Conservation (phyloP, 306 rosid genomes). For the Lupinus albus region DNA sequence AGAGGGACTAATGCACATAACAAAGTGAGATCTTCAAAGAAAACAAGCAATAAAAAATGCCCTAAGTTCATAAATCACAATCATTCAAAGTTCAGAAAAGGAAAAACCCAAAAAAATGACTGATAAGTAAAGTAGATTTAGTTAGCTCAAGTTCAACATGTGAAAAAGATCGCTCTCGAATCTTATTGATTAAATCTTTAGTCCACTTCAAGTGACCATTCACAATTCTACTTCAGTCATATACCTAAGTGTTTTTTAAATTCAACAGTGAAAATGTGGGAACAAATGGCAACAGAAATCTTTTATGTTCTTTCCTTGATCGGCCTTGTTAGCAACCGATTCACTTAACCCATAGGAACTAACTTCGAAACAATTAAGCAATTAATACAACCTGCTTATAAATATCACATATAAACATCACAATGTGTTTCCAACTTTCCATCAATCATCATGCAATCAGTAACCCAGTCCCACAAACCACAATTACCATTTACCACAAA, state of each 20-base stretch:
- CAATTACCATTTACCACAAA: not conserved
- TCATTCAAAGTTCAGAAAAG: constrained; percentile 10
- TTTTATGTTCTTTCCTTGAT: constrained; percentile 29
- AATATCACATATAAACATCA: constrained; percentile 29
- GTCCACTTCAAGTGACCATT: constrained; percentile 6
- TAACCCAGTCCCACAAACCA: constrained; percentile 4
- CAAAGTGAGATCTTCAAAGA: constrained; percentile 11
- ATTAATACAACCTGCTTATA: constrained; percentile 1
- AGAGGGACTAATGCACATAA: constrained; percentile 14
- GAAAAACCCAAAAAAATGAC: not conserved
- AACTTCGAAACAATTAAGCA: constrained; percentile 31
- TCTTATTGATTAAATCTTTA: constrained; percentile 7
- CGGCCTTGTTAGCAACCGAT: constrained; percentile 41
- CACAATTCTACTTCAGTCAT: not conserved
- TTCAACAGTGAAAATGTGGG: constrained; percentile 11
- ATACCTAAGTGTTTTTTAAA: constrained; percentile 16
- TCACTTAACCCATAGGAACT: constrained; percentile 32
- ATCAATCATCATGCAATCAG: constrained; percentile 35
- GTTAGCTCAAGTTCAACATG: not conserved
- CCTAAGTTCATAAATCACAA: not conserved
- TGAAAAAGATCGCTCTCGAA: constrained; percentile 22
- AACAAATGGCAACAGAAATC: constrained; percentile 29
- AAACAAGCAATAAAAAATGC: not conserved
- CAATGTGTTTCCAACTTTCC: constrained; percentile 33
- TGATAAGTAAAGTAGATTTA: constrained; percentile 22